Evolutionary conservation across 257 asterid genomes (phyloP).

Genomic region (Echium plantagineum): DNA sequence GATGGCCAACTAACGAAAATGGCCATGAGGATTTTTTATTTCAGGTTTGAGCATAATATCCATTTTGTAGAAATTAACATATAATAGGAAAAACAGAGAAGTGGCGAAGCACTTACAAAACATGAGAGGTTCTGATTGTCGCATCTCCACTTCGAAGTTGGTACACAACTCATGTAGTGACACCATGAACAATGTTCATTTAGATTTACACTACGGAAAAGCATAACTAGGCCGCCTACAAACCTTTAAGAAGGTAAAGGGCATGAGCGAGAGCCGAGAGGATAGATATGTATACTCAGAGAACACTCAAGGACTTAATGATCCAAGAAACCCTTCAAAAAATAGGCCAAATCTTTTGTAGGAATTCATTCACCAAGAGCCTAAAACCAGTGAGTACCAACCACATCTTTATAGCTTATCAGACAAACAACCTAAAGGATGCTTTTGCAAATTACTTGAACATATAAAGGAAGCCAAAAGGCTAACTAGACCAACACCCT

Average conservation of each 20-base stretch:
- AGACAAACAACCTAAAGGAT: no score
- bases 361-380: no score
- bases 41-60: not conserved
- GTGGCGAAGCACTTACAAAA: constrained; percentile 31
- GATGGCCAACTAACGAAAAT: not conserved
- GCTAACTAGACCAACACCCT: no score
- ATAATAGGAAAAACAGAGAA: not conserved
- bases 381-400: not conserved
- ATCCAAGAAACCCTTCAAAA: not conserved
- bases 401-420: not conserved
- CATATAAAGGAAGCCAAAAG: no score
- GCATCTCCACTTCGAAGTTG: not conserved
- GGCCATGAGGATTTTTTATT: not conserved
- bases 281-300: no score
- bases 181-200: constrained; percentile 92
- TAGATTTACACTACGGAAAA: constrained; percentile 70
- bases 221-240: constrained; percentile 30
- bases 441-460: not conserved
- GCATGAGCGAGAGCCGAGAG: not conserved
- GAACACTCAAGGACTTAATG: no score
- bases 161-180: constrained; percentile 69
- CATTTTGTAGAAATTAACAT: no score
- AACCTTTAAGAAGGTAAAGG: not conserved
- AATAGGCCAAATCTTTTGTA: no score
- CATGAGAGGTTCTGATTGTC: constrained; percentile 16